Evolutionary conservation across 2,329 filamentous ascomycete genomes (phyloP).

Genomic region (Scopulariopsis brevicaulis): DNA sequence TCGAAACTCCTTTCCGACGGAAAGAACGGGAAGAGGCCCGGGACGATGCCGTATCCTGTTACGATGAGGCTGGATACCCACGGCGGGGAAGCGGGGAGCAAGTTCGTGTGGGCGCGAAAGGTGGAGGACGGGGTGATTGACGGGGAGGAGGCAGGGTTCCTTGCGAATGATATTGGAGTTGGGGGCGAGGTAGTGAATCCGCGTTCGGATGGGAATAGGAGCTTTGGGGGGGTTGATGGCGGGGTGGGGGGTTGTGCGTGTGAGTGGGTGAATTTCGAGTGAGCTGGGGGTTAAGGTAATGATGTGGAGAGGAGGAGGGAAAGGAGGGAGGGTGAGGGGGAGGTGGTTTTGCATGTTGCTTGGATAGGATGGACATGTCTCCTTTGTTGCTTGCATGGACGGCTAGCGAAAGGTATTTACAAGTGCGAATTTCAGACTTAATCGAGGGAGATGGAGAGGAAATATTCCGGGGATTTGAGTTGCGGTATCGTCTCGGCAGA

Average conservation of each 20-base stretch:
- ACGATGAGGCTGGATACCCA: conserved; percentile 52
- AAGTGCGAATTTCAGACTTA: not conserved
- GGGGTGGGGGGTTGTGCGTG: conserved; percentile 52
- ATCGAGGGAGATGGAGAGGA: not conserved
- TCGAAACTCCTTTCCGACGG: conserved; percentile 26
- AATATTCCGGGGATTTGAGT: not conserved
- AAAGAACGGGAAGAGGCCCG: conserved; percentile 24
- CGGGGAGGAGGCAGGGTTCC: conserved; percentile 25
- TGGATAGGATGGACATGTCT: not conserved
- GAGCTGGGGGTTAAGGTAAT: not conserved
- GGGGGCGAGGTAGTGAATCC: conserved; percentile 43
- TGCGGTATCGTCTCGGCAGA: not conserved
- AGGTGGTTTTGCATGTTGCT: conserved; percentile 3
- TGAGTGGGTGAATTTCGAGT: conserved; percentile 39
- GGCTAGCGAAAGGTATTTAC: not conserved
- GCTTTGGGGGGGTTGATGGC: conserved; percentile 50
- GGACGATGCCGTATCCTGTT: conserved; percentile 52
- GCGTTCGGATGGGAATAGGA: conserved; percentile 27
- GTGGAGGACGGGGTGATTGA: conserved; percentile 36
- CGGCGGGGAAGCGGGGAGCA: conserved; percentile 39
- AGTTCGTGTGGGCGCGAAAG: conserved; percentile 41
- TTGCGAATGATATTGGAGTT: conserved; percentile 36
- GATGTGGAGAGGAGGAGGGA: not conserved
- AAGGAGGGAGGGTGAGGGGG: not conserved
- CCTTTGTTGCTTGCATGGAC: not conserved